Evolutionary conservation across 1,139 yeast genomes (phyloP).

Genomic region (Blastobotrys serpentis): DNA sequence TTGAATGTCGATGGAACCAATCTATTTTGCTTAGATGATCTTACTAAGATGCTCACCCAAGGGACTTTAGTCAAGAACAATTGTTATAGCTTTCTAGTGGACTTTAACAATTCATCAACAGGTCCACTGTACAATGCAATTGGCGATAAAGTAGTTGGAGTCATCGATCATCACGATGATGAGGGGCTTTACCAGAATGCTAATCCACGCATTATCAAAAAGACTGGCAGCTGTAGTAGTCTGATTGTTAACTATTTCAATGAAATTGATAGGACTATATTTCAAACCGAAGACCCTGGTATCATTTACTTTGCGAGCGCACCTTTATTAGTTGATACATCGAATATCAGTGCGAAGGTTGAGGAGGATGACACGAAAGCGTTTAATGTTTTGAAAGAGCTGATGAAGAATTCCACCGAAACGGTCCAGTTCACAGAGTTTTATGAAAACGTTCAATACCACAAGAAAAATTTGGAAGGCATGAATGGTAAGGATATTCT

Average conservation of each 20-base stretch:
- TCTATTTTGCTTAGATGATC: slow-evolving; percentile 68
- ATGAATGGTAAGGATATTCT: slow-evolving; percentile 60
- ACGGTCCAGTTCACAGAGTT: slow-evolving; percentile 19
- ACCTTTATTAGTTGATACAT: slow-evolving; percentile 73
- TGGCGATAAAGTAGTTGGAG: slow-evolving; percentile 49
- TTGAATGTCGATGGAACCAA: slow-evolving; percentile 50
- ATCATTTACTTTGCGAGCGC: slow-evolving; percentile 49
- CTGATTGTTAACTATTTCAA: slow-evolving; percentile 66
- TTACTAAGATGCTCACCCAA: slow-evolving; percentile 18
- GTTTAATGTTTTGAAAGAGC: slow-evolving; percentile 38
- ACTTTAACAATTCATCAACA: slow-evolving; percentile 75
- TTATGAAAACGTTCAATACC: slow-evolving; percentile 47
- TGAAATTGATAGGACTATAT: slow-evolving; percentile 17
- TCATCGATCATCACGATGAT: slow-evolving; percentile 88
- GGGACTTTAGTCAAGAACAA: slow-evolving; percentile 2
- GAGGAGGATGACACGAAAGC: slow-evolving; percentile 56
- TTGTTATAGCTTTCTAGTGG: slow-evolving; percentile 62
- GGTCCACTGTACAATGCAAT: slow-evolving; percentile 45
- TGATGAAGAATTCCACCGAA: slow-evolving; percentile 11
- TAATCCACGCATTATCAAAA: slow-evolving; percentile 59
- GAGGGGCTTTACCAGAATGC: slow-evolving; percentile 48
- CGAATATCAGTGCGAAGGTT: slow-evolving; percentile 57
- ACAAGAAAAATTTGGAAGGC: slow-evolving; percentile 64
- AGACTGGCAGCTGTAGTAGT: slow-evolving; percentile 77
- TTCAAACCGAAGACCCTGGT: neutral